phyloP scores from a whole-genome alignment of 2,329 filamentous ascomycete genomes.

The Colletotrichum spaethianum region DNA sequence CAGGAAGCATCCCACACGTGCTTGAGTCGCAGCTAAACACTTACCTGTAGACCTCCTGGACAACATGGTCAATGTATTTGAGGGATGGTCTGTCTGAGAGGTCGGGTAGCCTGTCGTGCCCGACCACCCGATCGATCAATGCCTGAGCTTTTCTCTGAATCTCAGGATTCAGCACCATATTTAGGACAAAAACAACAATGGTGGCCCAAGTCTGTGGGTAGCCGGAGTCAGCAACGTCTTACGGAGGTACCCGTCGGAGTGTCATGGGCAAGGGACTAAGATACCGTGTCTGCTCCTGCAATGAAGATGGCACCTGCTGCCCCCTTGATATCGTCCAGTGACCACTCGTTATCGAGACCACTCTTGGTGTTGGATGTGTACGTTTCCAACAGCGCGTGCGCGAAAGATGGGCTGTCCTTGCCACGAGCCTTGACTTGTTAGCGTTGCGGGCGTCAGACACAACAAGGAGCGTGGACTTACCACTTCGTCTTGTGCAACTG shows the following conservation, averaged over 20 bases:
- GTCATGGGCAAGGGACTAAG: background rate
- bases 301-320: slow-evolving; percentile 63
- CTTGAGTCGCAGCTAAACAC: slow-evolving; percentile 1
- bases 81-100: slow-evolving; percentile 61
- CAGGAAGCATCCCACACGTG: slow-evolving; percentile 7
- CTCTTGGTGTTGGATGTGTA: slow-evolving; percentile 30
- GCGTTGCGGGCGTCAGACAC: slow-evolving; percentile 30
- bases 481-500: slow-evolving; percentile 46
- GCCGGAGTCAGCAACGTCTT: slow-evolving; percentile 48
- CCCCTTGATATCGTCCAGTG: slow-evolving; percentile 60
- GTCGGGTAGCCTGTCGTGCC: slow-evolving; percentile 59
- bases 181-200: slow-evolving; percentile 41
- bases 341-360: slow-evolving; percentile 34
- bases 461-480: slow-evolving; percentile 42
- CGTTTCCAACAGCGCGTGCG: slow-evolving; percentile 36
- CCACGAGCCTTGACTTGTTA: slow-evolving; percentile 35
- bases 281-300: slow-evolving; percentile 62
- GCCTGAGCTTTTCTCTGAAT: slow-evolving; percentile 62
- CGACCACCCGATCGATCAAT: slow-evolving; percentile 62
- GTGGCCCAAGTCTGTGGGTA: slow-evolving; percentile 48
- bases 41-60: slow-evolving; percentile 57
- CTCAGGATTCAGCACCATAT: slow-evolving; percentile 51
- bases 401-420: slow-evolving; percentile 39
- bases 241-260: slow-evolving; percentile 10
- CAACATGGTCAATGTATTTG: slow-evolving; percentile 53